Evolutionary conservation across 2,329 filamentous ascomycete genomes (phyloP), one percentile per base, ranked within the genome.

Genomic region (Bretziella fagacearum): DNA sequence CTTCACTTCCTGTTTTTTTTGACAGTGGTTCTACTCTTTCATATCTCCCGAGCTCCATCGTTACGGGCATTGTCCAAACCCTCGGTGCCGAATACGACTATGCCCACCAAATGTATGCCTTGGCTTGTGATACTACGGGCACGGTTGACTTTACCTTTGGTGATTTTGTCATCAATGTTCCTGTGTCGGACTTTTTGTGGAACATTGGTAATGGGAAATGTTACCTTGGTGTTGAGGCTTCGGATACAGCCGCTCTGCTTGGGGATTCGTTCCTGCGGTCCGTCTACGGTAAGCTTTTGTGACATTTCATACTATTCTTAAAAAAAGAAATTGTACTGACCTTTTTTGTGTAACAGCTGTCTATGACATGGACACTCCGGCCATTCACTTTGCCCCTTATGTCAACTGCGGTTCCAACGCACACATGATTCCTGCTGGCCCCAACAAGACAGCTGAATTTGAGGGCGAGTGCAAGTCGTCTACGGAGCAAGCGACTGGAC

Each of bases 11-110:
- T 23, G 67, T 73, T 25, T 67, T 77, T 43, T 66, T 82, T 22
- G 78, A 82, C 60, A 78, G 74, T 11, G 81, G 81, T 48, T 79
- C 74, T 52, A 80, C 74, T 35, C 63, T 82, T 47, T 79, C 73
- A 58, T 74, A 79, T 52, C 67, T 85, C 2, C 81, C 81, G 2
- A 62, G 72, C 50, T 56, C 63, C 26, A 59, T 81, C 50, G 69
- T 74, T 49, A 52, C 60, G 23, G 54, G 59, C 26, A 61, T 77
- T 27, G 64, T 62, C 56, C 49, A 59, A 44, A 56, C 64, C 54
- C 50, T 75, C 6, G 65, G 64, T 46, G 67, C 71, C 32, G 58
- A 62, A 13, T 63, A 65, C 37, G 62, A 68, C 32, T 33, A 56
- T 1, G 54, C 60, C 23, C 55, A 62, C 3, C 66, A 64, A 6